Conservation (phyloP, 306 rosid genomes). For the Malus asiatica region DNA sequence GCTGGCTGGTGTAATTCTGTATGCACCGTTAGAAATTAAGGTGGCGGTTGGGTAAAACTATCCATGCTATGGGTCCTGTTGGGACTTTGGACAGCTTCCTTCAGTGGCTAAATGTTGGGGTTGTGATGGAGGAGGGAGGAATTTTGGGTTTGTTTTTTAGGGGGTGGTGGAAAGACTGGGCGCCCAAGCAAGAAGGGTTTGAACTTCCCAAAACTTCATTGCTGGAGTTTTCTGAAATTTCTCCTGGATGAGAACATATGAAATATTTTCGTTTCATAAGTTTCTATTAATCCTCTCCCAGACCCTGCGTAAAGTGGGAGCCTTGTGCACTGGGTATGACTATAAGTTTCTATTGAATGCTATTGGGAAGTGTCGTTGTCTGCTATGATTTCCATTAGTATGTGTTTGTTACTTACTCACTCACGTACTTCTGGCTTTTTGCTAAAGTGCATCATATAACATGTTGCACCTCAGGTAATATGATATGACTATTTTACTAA, state of each 20-base stretch:
- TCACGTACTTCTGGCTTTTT: neutral
- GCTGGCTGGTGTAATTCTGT: neutral
- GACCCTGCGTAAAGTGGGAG: too few relatives aligned
- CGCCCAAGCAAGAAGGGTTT: neutral
- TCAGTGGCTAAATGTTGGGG: neutral
- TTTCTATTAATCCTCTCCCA: too few relatives aligned
- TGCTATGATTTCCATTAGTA: neutral
- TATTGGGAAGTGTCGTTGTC: neutral
- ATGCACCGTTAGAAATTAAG: too few relatives aligned
- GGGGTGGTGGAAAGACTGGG: neutral
- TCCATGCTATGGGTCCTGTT: neutral
- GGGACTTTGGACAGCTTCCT: neutral
- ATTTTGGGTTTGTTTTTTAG: neutral
- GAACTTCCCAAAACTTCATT: neutral
- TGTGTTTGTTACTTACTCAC: neutral
- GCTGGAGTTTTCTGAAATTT: neutral
- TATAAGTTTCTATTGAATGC: neutral
- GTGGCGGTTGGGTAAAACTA: neutral
- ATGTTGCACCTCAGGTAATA: neutral
- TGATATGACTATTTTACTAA: neutral
- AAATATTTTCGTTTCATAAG: neutral
- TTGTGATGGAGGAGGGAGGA: neutral
- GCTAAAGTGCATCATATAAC: neutral
- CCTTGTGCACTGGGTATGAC: too few relatives aligned
- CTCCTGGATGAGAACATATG: neutral